Evolutionary conservation across 1,139 yeast genomes (phyloP).

Genomic region (Suzukiozyma palmioleophila): DNA sequence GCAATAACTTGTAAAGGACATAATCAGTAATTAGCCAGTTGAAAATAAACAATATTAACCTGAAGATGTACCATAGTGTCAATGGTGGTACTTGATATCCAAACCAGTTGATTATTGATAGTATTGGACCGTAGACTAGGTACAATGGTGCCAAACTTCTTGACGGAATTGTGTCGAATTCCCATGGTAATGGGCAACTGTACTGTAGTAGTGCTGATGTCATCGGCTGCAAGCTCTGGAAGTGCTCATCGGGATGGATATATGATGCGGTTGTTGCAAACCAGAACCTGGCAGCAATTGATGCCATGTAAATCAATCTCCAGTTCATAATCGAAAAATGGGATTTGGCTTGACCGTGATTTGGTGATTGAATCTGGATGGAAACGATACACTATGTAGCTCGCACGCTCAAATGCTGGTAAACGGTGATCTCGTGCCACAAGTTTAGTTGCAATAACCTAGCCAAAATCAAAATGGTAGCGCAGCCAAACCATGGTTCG

Average conservation of each 20-base stretch:
- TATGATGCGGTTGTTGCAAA: slow-evolving; percentile 74
- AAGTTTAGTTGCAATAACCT: too few species aligned
- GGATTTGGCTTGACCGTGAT: too few species aligned
- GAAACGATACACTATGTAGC: too few species aligned
- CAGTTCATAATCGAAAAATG: too few species aligned
- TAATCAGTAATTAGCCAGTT: slow-evolving; percentile 60
- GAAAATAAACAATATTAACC: slow-evolving; percentile 53
- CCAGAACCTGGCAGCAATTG: slow-evolving; percentile 48
- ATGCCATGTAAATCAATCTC: slow-evolving; percentile 41
- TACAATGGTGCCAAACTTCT: slow-evolving; percentile 72
- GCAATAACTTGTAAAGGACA: slow-evolving; percentile 45
- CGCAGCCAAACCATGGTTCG: too few species aligned
- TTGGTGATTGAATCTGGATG: too few species aligned
- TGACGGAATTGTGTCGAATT: slow-evolving; percentile 61
- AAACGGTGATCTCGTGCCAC: too few species aligned
- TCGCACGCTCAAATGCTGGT: too few species aligned
- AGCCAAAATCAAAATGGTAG: too few species aligned
- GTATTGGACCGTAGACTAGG: slow-evolving; percentile 65
- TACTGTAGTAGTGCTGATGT: slow-evolving; percentile 46
- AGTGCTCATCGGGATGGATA: slow-evolving; percentile 97
- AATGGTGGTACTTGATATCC: slow-evolving; percentile 29
- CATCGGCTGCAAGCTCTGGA: slow-evolving; percentile 79
- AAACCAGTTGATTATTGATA: slow-evolving; percentile 25
- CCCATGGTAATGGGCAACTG: slow-evolving; percentile 76
- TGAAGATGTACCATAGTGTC: slow-evolving; percentile 50